Conservation (phyloP, 2,329 filamentous ascomycete species). For the Diplodia intermedia region DNA sequence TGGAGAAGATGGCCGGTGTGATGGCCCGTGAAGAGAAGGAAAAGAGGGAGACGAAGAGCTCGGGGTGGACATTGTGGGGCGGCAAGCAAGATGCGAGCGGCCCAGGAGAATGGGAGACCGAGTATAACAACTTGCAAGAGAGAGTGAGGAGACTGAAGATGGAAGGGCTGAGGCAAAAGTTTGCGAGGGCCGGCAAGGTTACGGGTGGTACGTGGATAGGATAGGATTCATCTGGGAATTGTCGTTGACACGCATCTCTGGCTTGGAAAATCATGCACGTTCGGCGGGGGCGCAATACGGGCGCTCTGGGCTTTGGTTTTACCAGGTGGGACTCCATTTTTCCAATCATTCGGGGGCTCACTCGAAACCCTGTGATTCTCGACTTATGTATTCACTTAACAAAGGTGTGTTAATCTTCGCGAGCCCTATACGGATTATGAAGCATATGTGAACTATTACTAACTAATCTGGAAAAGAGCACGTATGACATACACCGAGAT, state of each 20-base stretch:
- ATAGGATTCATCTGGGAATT: background rate
- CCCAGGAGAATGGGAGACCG: slow-evolving; percentile 4
- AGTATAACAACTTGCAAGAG: slow-evolving; percentile 5
- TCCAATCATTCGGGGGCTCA: no score
- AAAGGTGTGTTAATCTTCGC: background rate
- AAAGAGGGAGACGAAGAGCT: slow-evolving; percentile 32
- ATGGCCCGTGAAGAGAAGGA: slow-evolving; percentile 60
- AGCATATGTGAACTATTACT: background rate
- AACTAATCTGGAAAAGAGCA: background rate
- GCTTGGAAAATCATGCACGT: background rate
- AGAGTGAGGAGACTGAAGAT: background rate
- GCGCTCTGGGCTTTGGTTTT: background rate
- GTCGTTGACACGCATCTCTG: background rate
- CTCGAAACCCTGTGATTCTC: background rate
- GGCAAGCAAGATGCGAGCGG: background rate
- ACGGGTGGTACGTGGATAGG: slow-evolving; percentile 17
- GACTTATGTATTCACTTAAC: background rate
- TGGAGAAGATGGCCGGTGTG: slow-evolving; percentile 77
- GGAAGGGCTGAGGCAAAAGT: slow-evolving; percentile 21
- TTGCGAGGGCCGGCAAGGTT: slow-evolving; percentile 6
- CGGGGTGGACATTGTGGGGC: background rate
- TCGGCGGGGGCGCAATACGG: background rate
- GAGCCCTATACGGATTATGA: background rate
- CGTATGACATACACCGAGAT: background rate
- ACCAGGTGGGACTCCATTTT: background rate